Base-by-base conservation (phyloP, 176 grass and related monocot genomes). In the Secale cereale region DNA sequence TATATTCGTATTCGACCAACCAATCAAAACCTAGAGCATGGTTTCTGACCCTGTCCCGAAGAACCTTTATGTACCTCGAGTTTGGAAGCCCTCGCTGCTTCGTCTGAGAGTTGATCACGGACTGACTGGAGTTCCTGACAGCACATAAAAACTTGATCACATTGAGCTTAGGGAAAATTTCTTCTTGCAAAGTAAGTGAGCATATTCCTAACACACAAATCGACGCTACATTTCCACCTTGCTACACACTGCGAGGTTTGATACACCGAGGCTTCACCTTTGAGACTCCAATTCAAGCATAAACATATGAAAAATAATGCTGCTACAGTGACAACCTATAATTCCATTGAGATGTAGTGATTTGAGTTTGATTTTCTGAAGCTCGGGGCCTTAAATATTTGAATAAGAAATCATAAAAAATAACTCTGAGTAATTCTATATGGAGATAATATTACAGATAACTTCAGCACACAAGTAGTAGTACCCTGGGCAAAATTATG, bases 21-120 rank as follows among this genome's bases (percentile, higher is more conserved):
- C 64, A 33, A 82, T 27, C 3, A 39, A 71, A 67, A 71, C 39
- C 8, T 77, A 70, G 12, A 90, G 74, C 63, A 90, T 65, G 30
- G 22, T 66, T 56, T 72, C 23, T 64, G 32, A 84, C 29, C 33
- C 48, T 68, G 50, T 26, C n/a, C n/a, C 13, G 22, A 60, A 22
- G 73, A 37, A 15, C 73, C 61, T 50, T 25, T 29, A 30, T 37
- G 4, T 96, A 99, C 97, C 97, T 99, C 94, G 28, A 94, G 91
- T 80, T 94, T 94, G 77, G 93, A 94, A 71, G 90, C 89, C 76
- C 91, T 96, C 39, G 72, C 78, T 79, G 90, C 84, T 82, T 97
- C 97, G 9, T 81, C 77, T 60, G 88, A 83, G 77, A 99, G 92
- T 84, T 88, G 94, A 83, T 90, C 72, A 20, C 54, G 89, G 35